Conservation (phyloP, 164 flowering plant species). For the Santalum album region DNA sequence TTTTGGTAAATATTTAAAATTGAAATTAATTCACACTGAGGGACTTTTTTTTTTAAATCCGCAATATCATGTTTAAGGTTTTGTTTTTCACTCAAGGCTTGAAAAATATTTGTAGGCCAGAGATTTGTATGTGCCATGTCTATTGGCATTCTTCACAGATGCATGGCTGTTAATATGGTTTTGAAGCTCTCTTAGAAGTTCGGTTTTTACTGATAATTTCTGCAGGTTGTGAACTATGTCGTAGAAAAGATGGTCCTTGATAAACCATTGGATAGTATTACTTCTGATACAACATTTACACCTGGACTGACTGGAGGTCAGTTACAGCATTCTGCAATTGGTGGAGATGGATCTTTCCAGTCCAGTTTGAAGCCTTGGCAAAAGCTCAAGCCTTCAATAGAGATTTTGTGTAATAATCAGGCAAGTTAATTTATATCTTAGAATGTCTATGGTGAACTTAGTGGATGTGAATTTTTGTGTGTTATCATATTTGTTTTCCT, state of each 20-base stretch:
- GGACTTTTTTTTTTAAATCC: too few relatives aligned
- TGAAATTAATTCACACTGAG: too few relatives aligned
- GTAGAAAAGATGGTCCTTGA: conserved; percentile 85
- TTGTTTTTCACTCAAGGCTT: too few relatives aligned
- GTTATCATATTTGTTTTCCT: too few relatives aligned
- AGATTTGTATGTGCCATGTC: too few relatives aligned
- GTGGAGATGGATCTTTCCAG: conserved; percentile 60
- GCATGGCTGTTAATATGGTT: background rate
- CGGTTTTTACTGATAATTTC: conserved; percentile 4
- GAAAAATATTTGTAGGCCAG: too few relatives aligned
- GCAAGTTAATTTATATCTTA: too few relatives aligned
- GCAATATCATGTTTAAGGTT: too few relatives aligned
- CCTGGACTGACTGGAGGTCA: conserved; percentile 43
- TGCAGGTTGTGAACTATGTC: conserved; percentile 86
- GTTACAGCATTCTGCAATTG: too few relatives aligned
- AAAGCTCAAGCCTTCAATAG: conserved; percentile 74
- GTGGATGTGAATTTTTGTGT: too few relatives aligned
- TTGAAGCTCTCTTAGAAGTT: background rate
- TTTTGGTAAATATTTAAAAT: too few relatives aligned
- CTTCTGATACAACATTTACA: conserved; percentile 49
- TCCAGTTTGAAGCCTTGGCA: conserved; percentile 63
- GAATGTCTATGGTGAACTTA: too few relatives aligned
- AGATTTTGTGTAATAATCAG: conserved; percentile 97
- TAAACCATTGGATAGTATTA: conserved; percentile 64
- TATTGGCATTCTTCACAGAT: background rate